phyloP scores from a whole-genome alignment of 2,329 filamentous ascomycete species.

The Fusarium fujikuroi region DNA sequence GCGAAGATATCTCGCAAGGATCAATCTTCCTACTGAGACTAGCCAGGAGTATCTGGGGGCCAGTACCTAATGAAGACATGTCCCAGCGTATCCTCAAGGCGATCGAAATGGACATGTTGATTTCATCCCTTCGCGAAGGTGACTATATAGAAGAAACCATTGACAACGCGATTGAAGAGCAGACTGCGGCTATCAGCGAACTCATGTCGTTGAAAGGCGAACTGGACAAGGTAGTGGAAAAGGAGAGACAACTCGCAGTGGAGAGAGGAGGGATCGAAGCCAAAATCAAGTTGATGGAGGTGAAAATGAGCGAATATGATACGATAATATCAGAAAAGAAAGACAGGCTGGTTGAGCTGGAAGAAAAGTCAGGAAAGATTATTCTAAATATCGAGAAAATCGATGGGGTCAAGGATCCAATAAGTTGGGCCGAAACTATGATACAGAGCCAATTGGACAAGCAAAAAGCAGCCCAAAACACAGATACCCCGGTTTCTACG shows the following conservation, averaged over 20 bases:
- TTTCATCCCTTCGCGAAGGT: fast-evolving
- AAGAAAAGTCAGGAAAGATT: neutral
- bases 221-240: neutral
- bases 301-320: fast-evolving
- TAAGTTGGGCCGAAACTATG: neutral
- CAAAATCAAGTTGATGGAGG: fast-evolving
- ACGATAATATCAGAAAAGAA: fast-evolving
- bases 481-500: fast-evolving
- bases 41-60: neutral
- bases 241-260: neutral
- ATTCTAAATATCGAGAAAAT: neutral
- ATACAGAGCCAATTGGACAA: neutral
- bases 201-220: fast-evolving
- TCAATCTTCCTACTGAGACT: neutral
- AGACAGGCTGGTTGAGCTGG: fast-evolving
- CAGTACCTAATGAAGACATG: fast-evolving
- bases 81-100: neutral
- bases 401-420: neutral
- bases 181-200: neutral
- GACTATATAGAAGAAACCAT: fast-evolving
- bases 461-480: neutral
- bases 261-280: fast-evolving
- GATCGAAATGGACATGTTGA: fast-evolving
- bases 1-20: neutral
- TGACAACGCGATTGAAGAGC: fast-evolving